Evolutionary conservation across 768 basidiomycete genomes (phyloP).

Genomic region (Trametes gibbosa): DNA sequence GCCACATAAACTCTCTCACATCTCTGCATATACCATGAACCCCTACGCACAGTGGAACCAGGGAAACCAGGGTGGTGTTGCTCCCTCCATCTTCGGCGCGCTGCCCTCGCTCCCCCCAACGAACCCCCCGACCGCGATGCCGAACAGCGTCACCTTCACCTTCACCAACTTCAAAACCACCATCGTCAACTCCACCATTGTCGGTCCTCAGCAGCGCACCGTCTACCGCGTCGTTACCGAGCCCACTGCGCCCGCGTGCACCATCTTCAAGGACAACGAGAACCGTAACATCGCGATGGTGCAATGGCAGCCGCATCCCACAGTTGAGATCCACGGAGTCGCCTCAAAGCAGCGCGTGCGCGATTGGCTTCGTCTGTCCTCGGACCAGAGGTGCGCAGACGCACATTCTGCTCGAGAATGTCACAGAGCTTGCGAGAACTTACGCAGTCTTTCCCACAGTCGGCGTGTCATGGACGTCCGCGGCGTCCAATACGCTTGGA

Average conservation of each 20-base stretch:
- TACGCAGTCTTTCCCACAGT: slow-evolving; percentile 12
- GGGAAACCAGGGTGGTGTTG: slow-evolving; percentile 24
- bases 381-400: slow-evolving; percentile 41
- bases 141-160: slow-evolving; percentile 40
- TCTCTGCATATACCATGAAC: slow-evolving; percentile 19
- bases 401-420: not conserved
- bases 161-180: slow-evolving; percentile 51
- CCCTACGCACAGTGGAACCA: slow-evolving; percentile 26
- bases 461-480: slow-evolving; percentile 49
- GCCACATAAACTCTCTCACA: not conserved
- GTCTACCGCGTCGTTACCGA: slow-evolving; percentile 52
- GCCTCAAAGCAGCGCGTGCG: slow-evolving; percentile 45
- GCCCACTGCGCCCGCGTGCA: slow-evolving; percentile 47
- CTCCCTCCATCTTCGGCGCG: slow-evolving; percentile 61
- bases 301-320: slow-evolving; percentile 50
- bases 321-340: slow-evolving; percentile 53
- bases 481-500: slow-evolving; percentile 53
- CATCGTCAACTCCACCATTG: slow-evolving; percentile 52
- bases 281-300: slow-evolving; percentile 50
- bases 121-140: slow-evolving; percentile 23
- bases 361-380: slow-evolving; percentile 54
- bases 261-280: slow-evolving; percentile 48
- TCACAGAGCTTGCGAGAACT: not conserved
- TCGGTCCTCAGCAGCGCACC: slow-evolving; percentile 48
- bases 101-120: slow-evolving; percentile 47